Evolutionary conservation across 2,329 filamentous ascomycete genomes (phyloP), one percentile per base, ranked within the genome.

Genomic region (Neoarthrinium moseri): DNA sequence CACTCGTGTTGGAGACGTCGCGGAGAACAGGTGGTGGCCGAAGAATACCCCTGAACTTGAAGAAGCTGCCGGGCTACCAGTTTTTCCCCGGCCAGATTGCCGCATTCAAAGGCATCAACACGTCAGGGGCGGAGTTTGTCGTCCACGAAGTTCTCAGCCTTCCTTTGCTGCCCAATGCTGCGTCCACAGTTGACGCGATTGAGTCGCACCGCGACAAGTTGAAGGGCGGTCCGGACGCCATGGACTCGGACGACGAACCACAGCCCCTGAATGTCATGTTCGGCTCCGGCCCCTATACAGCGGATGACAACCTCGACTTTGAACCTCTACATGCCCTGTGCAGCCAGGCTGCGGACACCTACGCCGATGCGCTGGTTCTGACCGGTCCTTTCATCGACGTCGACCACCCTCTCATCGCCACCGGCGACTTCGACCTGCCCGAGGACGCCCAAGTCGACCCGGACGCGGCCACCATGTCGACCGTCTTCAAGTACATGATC

Each of bases 21-120:
- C 78, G 92, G 55, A 78, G 89, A 23, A 89, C 83, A 56, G 94
- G 94, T 27, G 89, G 86, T 52, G 94, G 91, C 4, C 72, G 89
- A 47, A 81, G 94, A 47, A 81, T 96, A 23, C 88, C 90, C 4
- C 68, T 99, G 15, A 89, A 89, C 53, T 72, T 96, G 47, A 80
- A 86, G 49, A 78, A 78, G 3, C 65, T 95, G 1, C 70, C 75
- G 23, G 53, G 78, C 2, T 94, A 87, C 68, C 86, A 89, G 61
- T 89, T 97, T 71, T 97, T 97, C 63, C 94, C 92, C 0, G 94
- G 94, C 5, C 91, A 97, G 62, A 90, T 97, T 43, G 89, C 96
- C 23, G 94, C 92, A 6, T 69, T 97, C 22, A 80, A 80, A 50
- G 94, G 94, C 6, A 90, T 84, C 56, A 99, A 99, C 62, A 84